Base-by-base conservation (phyloP, 148 eudicot genomes). In the Rhododendron ferrugineum region DNA sequence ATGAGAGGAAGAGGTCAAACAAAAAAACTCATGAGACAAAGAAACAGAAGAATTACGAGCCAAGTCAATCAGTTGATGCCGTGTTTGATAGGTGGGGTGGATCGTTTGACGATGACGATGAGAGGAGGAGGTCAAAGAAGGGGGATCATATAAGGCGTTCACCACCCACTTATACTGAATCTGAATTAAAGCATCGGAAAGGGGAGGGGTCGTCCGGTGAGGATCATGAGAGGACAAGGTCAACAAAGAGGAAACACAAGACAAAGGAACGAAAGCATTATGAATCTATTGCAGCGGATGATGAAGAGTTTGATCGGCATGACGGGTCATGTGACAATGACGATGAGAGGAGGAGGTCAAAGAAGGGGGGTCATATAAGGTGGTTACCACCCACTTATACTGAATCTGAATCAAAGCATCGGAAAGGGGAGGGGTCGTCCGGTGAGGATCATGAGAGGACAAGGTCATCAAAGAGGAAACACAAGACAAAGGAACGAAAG, bases 281-380 rank as follows among this genome's bases (percentile, higher is more conserved):
- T 52, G 86, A 76, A 79, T 88, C 79, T 16, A 86, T 87, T 85
- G 76, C 90, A 58, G 81, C 92, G 2, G 93, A 90, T 54, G 84
- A 85, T 70, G 88, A 88, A 58, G 89, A 86, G 11, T 83, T 83
- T 66, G 86, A 52, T 50, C 76, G 79, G 84, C 86, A 87, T 86
- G 68, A 40, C 10, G 62, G 66, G 23, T 20, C 74, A 44, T 56
- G 82, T 82, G 88, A 85, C 83, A 90, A 87, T 74, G 88, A 85
- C 15, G 32, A 82, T 74, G 88, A 72, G 66, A 78, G 66, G 75
- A 70, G 34, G 92, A 93, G 91, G 88, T 87, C 89, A 26, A 88
- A 82, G 26, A 87, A 89, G 90, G 84, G 85, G 82, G 87, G 88
- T 88, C 89, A 89, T 85, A 89, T 82, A 68, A 90, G 85, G 75